Evolutionary conservation across 768 basidiomycete species (phyloP), one percentile per base, ranked within the genome.

Genomic region (Mycena vitilis): DNA sequence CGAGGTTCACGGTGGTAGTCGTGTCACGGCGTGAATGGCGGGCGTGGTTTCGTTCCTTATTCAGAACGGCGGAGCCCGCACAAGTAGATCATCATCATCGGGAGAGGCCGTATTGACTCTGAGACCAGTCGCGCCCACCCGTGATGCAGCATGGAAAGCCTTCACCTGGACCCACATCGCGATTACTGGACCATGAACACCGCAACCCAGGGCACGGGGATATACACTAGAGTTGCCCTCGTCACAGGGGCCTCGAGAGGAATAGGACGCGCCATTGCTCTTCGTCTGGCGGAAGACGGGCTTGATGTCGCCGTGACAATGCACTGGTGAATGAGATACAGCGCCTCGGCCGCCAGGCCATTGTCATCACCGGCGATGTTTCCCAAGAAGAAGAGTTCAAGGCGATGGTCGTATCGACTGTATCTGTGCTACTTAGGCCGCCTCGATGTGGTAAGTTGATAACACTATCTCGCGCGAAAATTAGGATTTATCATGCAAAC

Each of bases 201-300:
- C 16, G 11, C 60, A 30, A 18, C 16, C 7, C 60, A 60, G 11
- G 22, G 49, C 4, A 22, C 49, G 5, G 20, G 57, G 9, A 40
- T 25, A 8, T 47, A 51, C 15, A 45, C 62, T 42, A 65, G 74
- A 30, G 74, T 72, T 18, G 79, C 79, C 1, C 65, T 80, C 23
- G 70, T 81, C 22, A 81, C 80, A 4, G 80, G 80, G 7, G 76
- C 74, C 13, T 79, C 81, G 0, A 76, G 77, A 62, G 81, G 80
- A 34, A 78, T 81, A 30, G 81, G 81, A 18, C 62, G 70, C 5
- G 75, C 78, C 12, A 79, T 79, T 23, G 80, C 79, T 8, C 71
- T 78, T 6, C 76, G 76, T 0, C 75, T 81, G 13, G 80, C 79
- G 6, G 57, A 70, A 1, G 81, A 81, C 57, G 81, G 81, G 12